Base-by-base conservation (phyloP, 345 rosid genomes). In the Syzygium aqueum region DNA sequence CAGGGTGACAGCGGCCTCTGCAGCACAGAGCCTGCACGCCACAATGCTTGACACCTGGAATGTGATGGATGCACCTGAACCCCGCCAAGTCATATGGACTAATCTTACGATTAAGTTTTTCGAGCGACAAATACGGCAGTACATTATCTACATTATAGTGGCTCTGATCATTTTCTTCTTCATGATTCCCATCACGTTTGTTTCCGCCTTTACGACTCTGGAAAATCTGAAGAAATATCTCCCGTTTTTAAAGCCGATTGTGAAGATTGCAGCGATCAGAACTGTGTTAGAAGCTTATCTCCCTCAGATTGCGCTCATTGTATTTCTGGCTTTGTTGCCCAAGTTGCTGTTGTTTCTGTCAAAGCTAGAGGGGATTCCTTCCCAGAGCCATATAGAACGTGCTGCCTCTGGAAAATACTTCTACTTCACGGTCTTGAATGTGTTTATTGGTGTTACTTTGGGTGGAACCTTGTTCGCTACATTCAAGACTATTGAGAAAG, bases 351-450 rank as follows among this genome's bases (percentile, higher is more conserved):
- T 95, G 92, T 95, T 93, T 87, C 95, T 97, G 54, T 96, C 99
- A 21, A 97, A 97, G 91, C 16, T 85, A 6, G 98, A 97, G 89
- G 99, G 99, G 85, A 94, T 97, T 88, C 94, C 97, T 53, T 93
- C 95, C 8, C 83, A 57, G 90, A 92, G 99, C 91, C 98, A 94
- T 84, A 94, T 93, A 22, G 88, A 92, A 84, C 93, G 99, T 86
- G 99, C 98, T 52, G 89, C 98, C 27, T 95, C 99, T 0, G 99
- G 98, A 51, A 97, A 97, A 86, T 97, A 93, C 88, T 97, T 97
- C 85, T 95, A 96, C 91, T 97, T 96, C 88, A 89, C 88, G 0
- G 93, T 95, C 40, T 86, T 97, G 86, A 95, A 97, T 89, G 98
- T 94, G 22, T 97, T 97, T 86, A 89, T 97, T 51, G 99, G 99